phyloP scores from a whole-genome alignment of 192 early-diverging fungal species.

The Chytriomyces hyalinus region DNA sequence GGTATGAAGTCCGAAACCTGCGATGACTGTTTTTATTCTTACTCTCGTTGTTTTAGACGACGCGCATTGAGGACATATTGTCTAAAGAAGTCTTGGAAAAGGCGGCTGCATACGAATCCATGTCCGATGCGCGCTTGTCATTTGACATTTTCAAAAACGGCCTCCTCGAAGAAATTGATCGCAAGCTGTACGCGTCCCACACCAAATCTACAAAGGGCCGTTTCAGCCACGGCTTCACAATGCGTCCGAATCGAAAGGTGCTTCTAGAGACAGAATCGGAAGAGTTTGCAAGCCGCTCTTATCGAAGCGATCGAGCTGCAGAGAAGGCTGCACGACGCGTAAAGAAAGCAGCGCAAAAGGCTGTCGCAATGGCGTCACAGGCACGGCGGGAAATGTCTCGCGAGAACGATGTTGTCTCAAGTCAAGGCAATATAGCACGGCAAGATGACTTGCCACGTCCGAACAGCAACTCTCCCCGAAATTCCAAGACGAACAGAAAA shows the following conservation, averaged over 20 bases:
- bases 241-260: neutral
- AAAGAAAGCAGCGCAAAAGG: neutral
- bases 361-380: neutral
- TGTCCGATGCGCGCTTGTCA: neutral
- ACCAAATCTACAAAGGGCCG: neutral
- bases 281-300: neutral
- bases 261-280: neutral
- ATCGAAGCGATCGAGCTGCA: neutral
- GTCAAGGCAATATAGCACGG: no score
- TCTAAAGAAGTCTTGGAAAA: constrained; percentile 13
- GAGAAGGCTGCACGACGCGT: neutral
- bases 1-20: no score
- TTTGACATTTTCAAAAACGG: constrained; percentile 5
- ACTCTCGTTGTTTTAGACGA: no score
- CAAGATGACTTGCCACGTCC: neutral
- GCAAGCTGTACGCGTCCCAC: constrained; percentile 6
- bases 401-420: neutral
- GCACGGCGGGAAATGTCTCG: neutral
- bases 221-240: neutral
- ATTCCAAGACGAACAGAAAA: no score
- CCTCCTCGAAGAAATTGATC: constrained; percentile 22
- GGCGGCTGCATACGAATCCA: constrained; percentile 20
- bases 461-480: no score
- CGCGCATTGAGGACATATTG: neutral
- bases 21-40: no score